These are phyloP conservation scores for Pyrenophora teres DNA, from an alignment of 2,329 filamentous ascomycete species.

Conservation along the genomic window DNA sequence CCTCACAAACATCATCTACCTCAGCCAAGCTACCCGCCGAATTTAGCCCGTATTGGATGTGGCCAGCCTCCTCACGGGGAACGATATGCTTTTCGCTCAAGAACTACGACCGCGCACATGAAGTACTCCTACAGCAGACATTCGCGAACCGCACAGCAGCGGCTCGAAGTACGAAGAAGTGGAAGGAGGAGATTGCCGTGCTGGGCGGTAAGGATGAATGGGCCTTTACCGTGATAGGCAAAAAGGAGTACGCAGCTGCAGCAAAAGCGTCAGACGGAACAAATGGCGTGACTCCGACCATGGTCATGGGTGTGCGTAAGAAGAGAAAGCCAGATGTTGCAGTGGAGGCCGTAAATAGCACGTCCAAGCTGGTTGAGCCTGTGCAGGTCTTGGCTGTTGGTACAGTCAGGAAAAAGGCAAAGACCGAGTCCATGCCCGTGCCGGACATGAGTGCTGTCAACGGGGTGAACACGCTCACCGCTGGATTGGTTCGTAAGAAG, in stretches of 20 bases:
- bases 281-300: constrained; percentile 21
- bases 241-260: constrained; percentile 22
- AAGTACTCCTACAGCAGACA: constrained; percentile 73
- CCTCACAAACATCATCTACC: constrained; percentile 52
- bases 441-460: constrained; percentile 15
- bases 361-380: constrained; percentile 8
- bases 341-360: constrained; percentile 4
- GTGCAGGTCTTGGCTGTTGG: constrained; percentile 26
- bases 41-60: constrained; percentile 66
- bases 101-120: constrained; percentile 69
- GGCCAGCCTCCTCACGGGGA: constrained; percentile 67
- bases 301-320: constrained; percentile 41
- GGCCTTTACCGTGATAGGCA: constrained; percentile 36
- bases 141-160: constrained; percentile 70
- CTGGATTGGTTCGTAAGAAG: constrained; percentile 44
- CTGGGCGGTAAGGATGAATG: constrained; percentile 38
- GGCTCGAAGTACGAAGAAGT: constrained; percentile 67
- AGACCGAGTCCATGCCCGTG: constrained; percentile 24
- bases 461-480: constrained; percentile 35
- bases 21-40: constrained; percentile 53
- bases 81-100: constrained; percentile 66
- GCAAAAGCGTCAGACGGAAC: not conserved
- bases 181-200: constrained; percentile 68
- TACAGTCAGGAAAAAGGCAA: constrained; percentile 42
- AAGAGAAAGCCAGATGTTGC: constrained; percentile 40